phyloP scores from a whole-genome alignment of 2,329 filamentous ascomycete species.

The Ophiocordyceps camponoti-saundersi region DNA sequence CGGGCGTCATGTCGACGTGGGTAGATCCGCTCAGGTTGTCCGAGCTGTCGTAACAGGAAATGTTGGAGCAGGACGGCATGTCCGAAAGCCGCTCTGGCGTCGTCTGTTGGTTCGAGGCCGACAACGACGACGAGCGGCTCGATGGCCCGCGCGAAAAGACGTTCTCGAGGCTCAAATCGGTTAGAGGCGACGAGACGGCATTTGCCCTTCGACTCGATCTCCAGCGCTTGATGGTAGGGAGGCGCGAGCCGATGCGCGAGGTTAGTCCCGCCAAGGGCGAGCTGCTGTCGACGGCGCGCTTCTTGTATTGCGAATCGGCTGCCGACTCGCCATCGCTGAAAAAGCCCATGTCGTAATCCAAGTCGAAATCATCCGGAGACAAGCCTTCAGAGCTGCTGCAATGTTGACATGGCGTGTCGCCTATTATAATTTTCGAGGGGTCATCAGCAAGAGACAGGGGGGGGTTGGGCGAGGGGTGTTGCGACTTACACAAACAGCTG shows the following conservation, averaged over 20 bases:
- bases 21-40: constrained; percentile 33
- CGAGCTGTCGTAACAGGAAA: constrained; percentile 34
- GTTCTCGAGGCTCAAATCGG: constrained; percentile 70
- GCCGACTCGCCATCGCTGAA: constrained; percentile 46
- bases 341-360: constrained; percentile 51
- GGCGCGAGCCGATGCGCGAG: constrained; percentile 46
- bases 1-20: constrained; percentile 22
- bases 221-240: constrained; percentile 35
- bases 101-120: constrained; percentile 34
- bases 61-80: constrained; percentile 42
- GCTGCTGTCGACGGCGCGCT: constrained; percentile 34
- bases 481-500: constrained; percentile 57
- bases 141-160: constrained; percentile 54
- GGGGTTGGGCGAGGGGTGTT: not conserved
- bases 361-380: constrained; percentile 22
- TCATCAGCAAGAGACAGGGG: constrained; percentile 2
- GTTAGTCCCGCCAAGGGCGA: constrained; percentile 45
- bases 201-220: constrained; percentile 27
- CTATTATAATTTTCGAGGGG: constrained; percentile 16
- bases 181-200: constrained; percentile 43
- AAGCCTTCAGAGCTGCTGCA: constrained; percentile 25
- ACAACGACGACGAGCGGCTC: constrained; percentile 64
- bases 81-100: not conserved
- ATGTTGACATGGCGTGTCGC: constrained; percentile 45
- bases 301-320: constrained; percentile 29